A percentile compares a stretch with the other conserved stretches of the same genome.
These are phyloP conservation scores for Talaromyces sp. DNA, from an alignment of 2,329 filamentous ascomycete genomes.

Conservation along the genomic window DNA sequence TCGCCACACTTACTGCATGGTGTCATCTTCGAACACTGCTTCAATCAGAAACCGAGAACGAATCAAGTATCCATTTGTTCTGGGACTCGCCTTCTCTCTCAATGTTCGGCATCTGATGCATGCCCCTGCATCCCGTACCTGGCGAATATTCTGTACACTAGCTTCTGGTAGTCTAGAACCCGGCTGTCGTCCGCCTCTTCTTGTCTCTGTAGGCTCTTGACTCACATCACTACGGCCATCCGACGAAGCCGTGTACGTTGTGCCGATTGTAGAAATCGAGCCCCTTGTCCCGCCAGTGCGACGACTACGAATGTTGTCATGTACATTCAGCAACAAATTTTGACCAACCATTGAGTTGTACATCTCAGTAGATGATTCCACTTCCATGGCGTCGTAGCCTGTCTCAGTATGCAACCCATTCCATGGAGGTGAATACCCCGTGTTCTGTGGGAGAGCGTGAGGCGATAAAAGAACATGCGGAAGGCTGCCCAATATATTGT, in stretches of 20 bases:
- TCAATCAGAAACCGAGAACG: background rate
- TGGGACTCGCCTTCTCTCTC: constrained; percentile 1
- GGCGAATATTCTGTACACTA: background rate
- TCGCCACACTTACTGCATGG: background rate
- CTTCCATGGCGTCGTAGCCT: background rate
- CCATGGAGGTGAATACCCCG: background rate
- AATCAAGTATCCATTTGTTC: background rate
- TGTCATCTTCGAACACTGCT: constrained; percentile 1
- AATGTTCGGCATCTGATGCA: constrained; percentile 10
- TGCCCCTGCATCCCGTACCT: constrained; percentile 6
- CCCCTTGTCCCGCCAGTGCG: background rate
- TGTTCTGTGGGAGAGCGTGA: background rate
- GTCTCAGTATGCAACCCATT: background rate
- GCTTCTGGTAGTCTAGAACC: background rate
- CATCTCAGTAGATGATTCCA: background rate
- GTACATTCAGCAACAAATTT: background rate
- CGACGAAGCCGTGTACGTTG: background rate
- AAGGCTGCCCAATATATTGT: background rate
- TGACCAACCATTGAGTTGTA: background rate
- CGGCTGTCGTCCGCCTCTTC: background rate
- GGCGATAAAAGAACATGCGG: background rate
- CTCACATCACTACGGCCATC: background rate
- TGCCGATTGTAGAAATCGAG: background rate
- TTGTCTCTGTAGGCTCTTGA: background rate
- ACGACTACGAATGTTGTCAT: background rate